Percentiles rank a stretch among this genome's conserved stretches.
phyloP scores from a whole-genome alignment of 2,329 filamentous ascomycete genomes.

The Botrytis deweyae region DNA sequence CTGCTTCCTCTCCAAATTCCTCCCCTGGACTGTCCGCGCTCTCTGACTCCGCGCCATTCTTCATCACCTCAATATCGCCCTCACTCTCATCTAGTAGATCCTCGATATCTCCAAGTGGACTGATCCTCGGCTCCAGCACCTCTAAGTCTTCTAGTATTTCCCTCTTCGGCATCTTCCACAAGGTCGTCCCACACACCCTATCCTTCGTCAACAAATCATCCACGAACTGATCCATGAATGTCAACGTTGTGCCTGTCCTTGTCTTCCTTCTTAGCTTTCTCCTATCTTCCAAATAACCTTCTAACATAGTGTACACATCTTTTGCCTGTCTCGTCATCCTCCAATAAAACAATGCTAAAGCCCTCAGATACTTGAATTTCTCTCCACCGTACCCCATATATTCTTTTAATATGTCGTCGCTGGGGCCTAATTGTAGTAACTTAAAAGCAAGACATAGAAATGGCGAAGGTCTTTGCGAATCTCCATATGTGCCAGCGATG shows the following conservation, averaged over 20 bases:
- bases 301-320: conserved; percentile 76
- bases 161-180: conserved; percentile 87
- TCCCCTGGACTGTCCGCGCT: conserved; percentile 41
- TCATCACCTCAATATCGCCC: conserved; percentile 37
- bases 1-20: conserved; percentile 42
- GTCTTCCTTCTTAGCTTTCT: conserved; percentile 79
- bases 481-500: conserved; percentile 85
- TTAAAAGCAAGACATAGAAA: conserved; percentile 96
- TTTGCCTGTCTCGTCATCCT: conserved; percentile 79
- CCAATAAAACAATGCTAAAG: conserved; percentile 90
- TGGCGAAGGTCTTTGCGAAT: conserved; percentile 80
- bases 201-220: conserved; percentile 89
- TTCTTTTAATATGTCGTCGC: conserved; percentile 73
- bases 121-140: conserved; percentile 78
- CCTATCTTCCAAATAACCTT: conserved; percentile 78
- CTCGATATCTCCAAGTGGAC: conserved; percentile 77
- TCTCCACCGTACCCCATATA: conserved; percentile 77
- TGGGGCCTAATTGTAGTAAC: conserved; percentile 81
- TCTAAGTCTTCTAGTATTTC: conserved; percentile 86
- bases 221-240: conserved; percentile 86
- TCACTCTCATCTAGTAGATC: conserved; percentile 57
- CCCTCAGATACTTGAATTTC: conserved; percentile 82
- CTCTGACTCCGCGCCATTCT: conserved; percentile 21
- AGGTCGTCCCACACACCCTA: conserved; percentile 82
- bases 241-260: conserved; percentile 71